Evolutionary conservation across 208 protist species (phyloP).

Genomic region (Trypanosomatidae sp.): DNA sequence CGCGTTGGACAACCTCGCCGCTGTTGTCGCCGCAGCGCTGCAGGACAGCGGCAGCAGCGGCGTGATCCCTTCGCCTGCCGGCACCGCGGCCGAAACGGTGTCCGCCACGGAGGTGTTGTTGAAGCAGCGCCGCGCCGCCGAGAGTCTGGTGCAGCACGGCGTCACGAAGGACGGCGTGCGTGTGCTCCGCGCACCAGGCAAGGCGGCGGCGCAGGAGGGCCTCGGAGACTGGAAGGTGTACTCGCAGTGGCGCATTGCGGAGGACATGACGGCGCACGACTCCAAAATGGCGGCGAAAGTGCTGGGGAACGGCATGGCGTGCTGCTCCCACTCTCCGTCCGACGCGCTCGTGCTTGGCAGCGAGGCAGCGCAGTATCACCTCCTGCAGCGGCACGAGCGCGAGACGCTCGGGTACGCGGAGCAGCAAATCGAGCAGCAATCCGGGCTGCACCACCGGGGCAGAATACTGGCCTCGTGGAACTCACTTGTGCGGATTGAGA

Average conservation of each 20-base stretch:
- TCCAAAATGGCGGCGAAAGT: slow-evolving; percentile 70
- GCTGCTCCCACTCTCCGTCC: slow-evolving; percentile 48
- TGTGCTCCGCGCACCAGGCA: slow-evolving; percentile 52
- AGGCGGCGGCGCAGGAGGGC: slow-evolving; percentile 50
- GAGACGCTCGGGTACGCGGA: slow-evolving; percentile 74
- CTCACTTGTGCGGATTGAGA: slow-evolving; percentile 58
- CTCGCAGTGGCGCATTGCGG: slow-evolving; percentile 70
- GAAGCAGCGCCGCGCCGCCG: slow-evolving; percentile 28
- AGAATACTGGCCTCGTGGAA: slow-evolving; percentile 64
- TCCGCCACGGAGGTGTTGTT: slow-evolving; percentile 13
- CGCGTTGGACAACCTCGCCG: slow-evolving; percentile 46
- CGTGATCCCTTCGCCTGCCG: background rate
- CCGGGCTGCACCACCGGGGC: slow-evolving; percentile 41
- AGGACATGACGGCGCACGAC: slow-evolving; percentile 51
- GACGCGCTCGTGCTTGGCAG: slow-evolving; percentile 59
- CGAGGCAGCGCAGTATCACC: slow-evolving; percentile 64
- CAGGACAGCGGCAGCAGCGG: background rate
- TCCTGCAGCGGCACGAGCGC: slow-evolving; percentile 64
- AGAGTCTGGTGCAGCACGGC: slow-evolving; percentile 6
- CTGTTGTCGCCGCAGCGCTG: slow-evolving; percentile 9
- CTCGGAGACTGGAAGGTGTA: slow-evolving; percentile 77
- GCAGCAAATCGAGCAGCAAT: slow-evolving; percentile 68
- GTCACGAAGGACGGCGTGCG: slow-evolving; percentile 33
- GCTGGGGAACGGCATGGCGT: slow-evolving; percentile 71
- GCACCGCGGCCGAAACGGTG: too few relatives aligned